Base-by-base conservation (phyloP, 78 protist species). In the Dictyostelium capitatum region DNA sequence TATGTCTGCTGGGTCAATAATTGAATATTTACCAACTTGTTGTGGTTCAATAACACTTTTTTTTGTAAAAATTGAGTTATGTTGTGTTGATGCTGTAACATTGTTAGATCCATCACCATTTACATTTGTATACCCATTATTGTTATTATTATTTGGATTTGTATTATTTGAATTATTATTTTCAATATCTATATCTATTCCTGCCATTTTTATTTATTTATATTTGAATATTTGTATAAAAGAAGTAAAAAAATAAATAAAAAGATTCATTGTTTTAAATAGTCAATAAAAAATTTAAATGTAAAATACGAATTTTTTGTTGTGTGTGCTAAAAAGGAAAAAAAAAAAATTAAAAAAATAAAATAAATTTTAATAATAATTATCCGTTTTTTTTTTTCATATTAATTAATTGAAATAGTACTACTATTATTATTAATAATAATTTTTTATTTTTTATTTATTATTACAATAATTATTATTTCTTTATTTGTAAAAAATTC, bases 1-100 rank as follows among this genome's bases (percentile, higher is more conserved):
- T 7, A 43, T 28, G 43, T 70, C 79, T 70, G 17, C 79, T 70
- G 79, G 53, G 2, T 20, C 10, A 0, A 70, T 70, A 15, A 70
- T 17, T 17, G 51, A 37, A 20, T 11, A 70, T 70, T 15, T 70
- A 3, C 79, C 79, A 70, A 70, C 79, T 41, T 70, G 75, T 67
- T 67, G 23, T 8, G 75, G 14, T 20, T 41, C 79, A 4, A 70
- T 70, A 15, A 20, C 14, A 70, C 79, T 70, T 20, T 70, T 70
- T 70, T 41, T 67, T 9, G 75, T 70, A 4, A 30, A 1, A 6
- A 25, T 62, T 62, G n/a, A 9, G 25, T 30, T 30, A 30, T 51
- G 15, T 51, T 14, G 56, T 51, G 15, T 51, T 51, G 56, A n/a
- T n/a, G n/a, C n/a, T n/a, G n/a, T n/a, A n/a, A n/a, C n/a, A n/a